phyloP scores from a whole-genome alignment of 768 basidiomycete species.

The Scleroderma bovista region DNA sequence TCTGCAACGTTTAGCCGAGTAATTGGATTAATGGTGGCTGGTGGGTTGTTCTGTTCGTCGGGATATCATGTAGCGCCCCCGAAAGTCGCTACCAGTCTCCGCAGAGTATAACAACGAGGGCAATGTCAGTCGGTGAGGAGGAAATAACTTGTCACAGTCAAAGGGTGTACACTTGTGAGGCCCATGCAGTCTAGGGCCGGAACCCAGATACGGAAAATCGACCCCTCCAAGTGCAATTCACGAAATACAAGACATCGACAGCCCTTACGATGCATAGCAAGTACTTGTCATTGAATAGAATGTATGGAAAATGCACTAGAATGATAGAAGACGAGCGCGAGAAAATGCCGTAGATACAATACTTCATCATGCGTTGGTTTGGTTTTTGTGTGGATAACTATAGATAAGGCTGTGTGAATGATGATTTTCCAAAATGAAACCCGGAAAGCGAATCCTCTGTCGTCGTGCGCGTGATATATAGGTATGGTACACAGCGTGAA shows the following conservation, averaged over 20 bases:
- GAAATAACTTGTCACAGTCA: conserved; percentile 6
- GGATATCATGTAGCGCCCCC: conserved; percentile 22
- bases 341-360: conserved; percentile 21
- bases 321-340: conserved; percentile 1
- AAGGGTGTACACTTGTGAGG: conserved; percentile 15
- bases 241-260: too few relatives aligned
- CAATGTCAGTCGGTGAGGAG: conserved; percentile 16
- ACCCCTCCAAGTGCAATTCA: conserved; percentile 21
- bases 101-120: conserved; percentile 8
- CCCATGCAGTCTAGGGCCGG: conserved; percentile 17
- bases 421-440: conserved; percentile 29
- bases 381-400: conserved; percentile 19
- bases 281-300: not conserved
- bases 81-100: conserved; percentile 20
- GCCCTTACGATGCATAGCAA: too few relatives aligned
- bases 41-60: conserved; percentile 13
- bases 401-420: conserved; percentile 31
- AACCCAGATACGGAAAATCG: conserved; percentile 19
- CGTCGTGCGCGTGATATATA: conserved; percentile 30
- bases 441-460: conserved; percentile 19
- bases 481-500: conserved; percentile 30
- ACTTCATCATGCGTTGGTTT: conserved; percentile 13
- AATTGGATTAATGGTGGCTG: conserved; percentile 65
- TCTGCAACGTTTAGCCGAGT: conserved; percentile 50
- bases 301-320: not conserved